Percentiles rank a stretch among this genome's conserved stretches.
phyloP scores from a whole-genome alignment of 2,329 filamentous ascomycete genomes.

The Lachnellula suecica region DNA sequence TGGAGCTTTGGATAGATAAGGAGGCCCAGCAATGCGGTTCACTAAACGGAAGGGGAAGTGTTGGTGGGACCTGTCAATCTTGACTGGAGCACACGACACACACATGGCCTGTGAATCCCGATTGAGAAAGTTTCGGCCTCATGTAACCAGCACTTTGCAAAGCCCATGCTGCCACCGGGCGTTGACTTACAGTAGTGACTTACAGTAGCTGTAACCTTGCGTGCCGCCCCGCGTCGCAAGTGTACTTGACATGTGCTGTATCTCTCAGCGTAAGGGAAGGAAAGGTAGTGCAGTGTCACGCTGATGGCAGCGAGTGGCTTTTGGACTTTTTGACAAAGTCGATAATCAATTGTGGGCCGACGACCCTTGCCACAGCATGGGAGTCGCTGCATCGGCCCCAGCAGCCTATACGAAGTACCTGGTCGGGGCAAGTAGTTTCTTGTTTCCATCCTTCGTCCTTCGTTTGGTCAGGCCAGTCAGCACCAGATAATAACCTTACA shows the following conservation, averaged over 20 bases:
- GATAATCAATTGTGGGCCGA: neutral
- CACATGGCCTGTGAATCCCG: too few species aligned
- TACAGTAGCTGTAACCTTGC: neutral
- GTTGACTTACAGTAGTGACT: neutral
- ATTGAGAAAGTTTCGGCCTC: neutral
- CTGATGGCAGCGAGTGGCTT: neutral
- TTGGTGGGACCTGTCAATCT: neutral
- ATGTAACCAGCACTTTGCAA: neutral
- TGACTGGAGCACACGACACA: neutral
- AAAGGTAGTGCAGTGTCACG: neutral
- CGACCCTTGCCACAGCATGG: too few species aligned
- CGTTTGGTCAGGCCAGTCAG: too few species aligned
- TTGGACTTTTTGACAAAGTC: neutral
- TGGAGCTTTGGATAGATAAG: neutral
- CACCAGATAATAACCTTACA: too few species aligned
- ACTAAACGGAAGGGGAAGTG: neutral
- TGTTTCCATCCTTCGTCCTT: too few species aligned
- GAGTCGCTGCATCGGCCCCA: too few species aligned
- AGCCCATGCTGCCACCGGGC: neutral
- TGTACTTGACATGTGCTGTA: too few species aligned
- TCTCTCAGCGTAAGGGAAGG: too few species aligned
- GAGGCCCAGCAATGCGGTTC: neutral
- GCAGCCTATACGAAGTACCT: too few species aligned
- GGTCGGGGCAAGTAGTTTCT: too few species aligned
- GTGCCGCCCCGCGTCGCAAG: neutral